Evolutionary conservation across 2,329 filamentous ascomycete genomes (phyloP).

Genomic region (Exophiala viscosa): DNA sequence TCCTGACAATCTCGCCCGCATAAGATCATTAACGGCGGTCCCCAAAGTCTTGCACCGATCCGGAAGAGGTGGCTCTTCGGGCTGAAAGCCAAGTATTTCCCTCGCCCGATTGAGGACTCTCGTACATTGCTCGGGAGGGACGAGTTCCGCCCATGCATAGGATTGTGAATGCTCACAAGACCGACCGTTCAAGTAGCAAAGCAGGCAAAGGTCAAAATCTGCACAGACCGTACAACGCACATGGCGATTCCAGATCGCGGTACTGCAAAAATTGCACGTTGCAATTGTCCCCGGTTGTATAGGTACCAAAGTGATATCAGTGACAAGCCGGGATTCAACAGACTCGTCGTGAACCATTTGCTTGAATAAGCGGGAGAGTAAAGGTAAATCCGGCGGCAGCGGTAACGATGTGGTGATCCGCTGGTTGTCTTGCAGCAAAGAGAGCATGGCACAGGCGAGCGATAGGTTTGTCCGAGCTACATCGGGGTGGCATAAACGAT

Average conservation of each 20-base stretch:
- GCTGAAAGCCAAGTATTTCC: slow-evolving; percentile 29
- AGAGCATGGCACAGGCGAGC: slow-evolving; percentile 33
- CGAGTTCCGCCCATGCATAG: slow-evolving; percentile 35
- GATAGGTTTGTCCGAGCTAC: slow-evolving; percentile 32
- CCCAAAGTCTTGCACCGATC: slow-evolving; percentile 30
- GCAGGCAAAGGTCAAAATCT: slow-evolving; percentile 37
- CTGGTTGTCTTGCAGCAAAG: slow-evolving; percentile 29
- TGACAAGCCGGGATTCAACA: slow-evolving; percentile 26
- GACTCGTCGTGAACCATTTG: slow-evolving; percentile 35
- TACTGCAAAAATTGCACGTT: slow-evolving; percentile 37
- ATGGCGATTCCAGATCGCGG: slow-evolving; percentile 40
- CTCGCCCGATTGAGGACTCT: slow-evolving; percentile 29
- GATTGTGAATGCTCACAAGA: slow-evolving; percentile 35
- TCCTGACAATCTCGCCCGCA: slow-evolving; percentile 29
- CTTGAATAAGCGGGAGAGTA: slow-evolving; percentile 32
- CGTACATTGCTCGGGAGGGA: slow-evolving; percentile 31
- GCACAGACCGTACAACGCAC: slow-evolving; percentile 36
- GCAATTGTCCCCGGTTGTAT: slow-evolving; percentile 34
- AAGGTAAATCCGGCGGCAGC: slow-evolving; percentile 30
- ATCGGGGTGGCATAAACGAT: slow-evolving; percentile 36
- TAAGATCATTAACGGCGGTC: slow-evolving; percentile 33
- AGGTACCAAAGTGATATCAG: slow-evolving; percentile 30
- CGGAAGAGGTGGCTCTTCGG: slow-evolving; percentile 26
- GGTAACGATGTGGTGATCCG: slow-evolving; percentile 12
- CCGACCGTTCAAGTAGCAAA: slow-evolving; percentile 35